Percentiles rank a stretch among this genome's conserved stretches.
Conservation (phyloP, 2,329 filamentous ascomycete genomes). For the Didymosphaeria variabile region DNA sequence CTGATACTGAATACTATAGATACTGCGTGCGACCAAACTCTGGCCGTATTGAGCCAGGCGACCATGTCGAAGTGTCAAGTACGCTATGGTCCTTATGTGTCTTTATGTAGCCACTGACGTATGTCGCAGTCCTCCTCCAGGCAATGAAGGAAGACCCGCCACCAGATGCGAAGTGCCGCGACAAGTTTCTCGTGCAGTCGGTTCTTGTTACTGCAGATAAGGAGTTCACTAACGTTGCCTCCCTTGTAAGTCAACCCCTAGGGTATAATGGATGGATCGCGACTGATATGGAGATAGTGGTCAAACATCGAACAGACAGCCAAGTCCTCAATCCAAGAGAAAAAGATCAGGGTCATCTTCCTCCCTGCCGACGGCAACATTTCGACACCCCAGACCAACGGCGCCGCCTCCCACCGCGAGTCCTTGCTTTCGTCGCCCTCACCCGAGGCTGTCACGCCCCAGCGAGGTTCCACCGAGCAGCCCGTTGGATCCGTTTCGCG, state of each 20-base stretch:
- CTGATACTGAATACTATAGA: conserved; percentile 60
- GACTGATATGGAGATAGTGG: conserved; percentile 66
- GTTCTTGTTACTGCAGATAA: conserved; percentile 83
- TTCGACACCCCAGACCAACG: conserved; percentile 45
- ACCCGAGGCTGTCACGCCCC: conserved; percentile 59
- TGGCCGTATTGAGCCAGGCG: conserved; percentile 89
- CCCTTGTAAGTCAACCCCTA: conserved; percentile 68
- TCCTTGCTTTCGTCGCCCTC: conserved; percentile 62
- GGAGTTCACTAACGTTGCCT: conserved; percentile 80
- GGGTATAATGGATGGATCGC: conserved; percentile 12
- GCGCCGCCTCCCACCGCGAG: conserved; percentile 39
- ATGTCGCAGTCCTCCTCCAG: conserved; percentile 81
- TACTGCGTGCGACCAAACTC: conserved; percentile 98
- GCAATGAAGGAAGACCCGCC: conserved; percentile 97
- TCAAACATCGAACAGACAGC: conserved; percentile 74
- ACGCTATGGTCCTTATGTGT: conserved; percentile 43
- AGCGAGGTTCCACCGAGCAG: conserved; percentile 43
- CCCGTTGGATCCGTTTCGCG: conserved; percentile 51
- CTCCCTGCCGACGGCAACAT: conserved; percentile 68
- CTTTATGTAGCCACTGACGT: conserved; percentile 35
- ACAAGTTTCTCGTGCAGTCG: conserved; percentile 98
- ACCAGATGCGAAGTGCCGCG: conserved; percentile 85
- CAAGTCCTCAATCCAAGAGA: conserved; percentile 84
- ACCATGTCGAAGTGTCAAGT: conserved; percentile 94
- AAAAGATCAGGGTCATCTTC: conserved; percentile 94